Base-by-base conservation (phyloP, 352 stramenopile species). In the Phytophthora fragariaefolia region DNA sequence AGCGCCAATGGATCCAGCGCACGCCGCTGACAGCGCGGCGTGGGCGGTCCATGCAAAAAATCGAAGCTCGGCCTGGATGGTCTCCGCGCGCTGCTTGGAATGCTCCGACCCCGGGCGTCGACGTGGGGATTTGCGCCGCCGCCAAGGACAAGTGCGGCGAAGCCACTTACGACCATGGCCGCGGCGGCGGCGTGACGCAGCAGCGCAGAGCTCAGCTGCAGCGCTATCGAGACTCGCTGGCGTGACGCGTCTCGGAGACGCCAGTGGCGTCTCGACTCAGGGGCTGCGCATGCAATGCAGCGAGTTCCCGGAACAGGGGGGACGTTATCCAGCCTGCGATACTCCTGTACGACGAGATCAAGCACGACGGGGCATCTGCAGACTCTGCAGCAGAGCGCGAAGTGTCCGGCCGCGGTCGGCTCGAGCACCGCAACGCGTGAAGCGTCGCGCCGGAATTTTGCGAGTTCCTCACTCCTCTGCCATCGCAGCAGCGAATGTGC, bases 1-100 rank as follows among this genome's bases (percentile, higher is more conserved):
- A 23, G 27, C 30, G 15, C 13, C 27, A 61, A 27, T 42, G 34
- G 34, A 42, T 42, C 34, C 34, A 42, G 34, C 49, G 36, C 40
- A 38, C 7, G 2, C 20, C 22, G 45, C 56, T 64, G 45, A 64
- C 56, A 56, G 28, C 2, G 45, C 56, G 34, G 30, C 45, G 45
- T 57, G 40, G 53, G 58, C 28, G 34, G 36, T 63, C 51, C 60
- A 68, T 15, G 10, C n/a, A 58, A 63, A 51, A 65, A 65, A 65
- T 70, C 26, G 62, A 70, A 70, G 62, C 54, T 26, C 26, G 30
- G 28, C 28, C 20, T 42, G 28, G 49, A 42, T 28, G 49, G 12
- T 27, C 40, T 47, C 18, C 40, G 6, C 10, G 8, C 46, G 22
- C 46, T 53, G 46, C 46, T 38, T 53, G 26, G 46, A 27, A 45